A percentile compares a stretch with the other conserved stretches of the same genome.
These are phyloP conservation scores for Mesembryanthemum crystallinum DNA, from an alignment of 148 eudicot species.

Conservation along the genomic window DNA sequence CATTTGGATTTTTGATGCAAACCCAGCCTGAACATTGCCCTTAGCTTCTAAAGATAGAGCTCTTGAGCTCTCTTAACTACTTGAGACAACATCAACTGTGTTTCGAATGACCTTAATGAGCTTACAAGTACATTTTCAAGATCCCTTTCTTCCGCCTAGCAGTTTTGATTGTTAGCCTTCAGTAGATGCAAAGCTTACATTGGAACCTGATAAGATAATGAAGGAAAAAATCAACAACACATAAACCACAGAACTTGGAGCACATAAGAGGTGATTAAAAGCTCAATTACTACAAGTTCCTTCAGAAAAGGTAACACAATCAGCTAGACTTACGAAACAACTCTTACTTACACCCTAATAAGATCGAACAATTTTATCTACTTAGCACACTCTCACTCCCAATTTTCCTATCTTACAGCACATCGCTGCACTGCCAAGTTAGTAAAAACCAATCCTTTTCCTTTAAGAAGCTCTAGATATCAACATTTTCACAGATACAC, in stretches of 20 bases:
- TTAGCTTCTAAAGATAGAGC: background rate
- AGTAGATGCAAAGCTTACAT: background rate
- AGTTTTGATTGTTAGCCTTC: background rate
- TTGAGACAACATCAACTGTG: background rate
- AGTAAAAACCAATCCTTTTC: background rate
- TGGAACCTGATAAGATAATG: slow-evolving; percentile 10
- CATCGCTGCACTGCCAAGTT: background rate
- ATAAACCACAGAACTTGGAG: background rate
- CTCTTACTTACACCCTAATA: background rate
- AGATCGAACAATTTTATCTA: background rate
- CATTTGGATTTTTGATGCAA: background rate
- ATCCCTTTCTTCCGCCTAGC: background rate
- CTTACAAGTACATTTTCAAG: background rate
- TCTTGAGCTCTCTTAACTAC: background rate
- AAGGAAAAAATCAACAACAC: background rate
- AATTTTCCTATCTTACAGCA: background rate
- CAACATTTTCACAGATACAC: no score
- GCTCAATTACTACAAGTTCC: no score
- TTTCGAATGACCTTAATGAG: background rate
- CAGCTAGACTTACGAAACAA: background rate
- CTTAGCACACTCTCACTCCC: background rate
- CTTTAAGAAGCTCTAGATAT: no score
- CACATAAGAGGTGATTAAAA: background rate
- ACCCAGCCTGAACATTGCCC: background rate
- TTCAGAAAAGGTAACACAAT: no score